Base-by-base conservation (phyloP, 2,329 filamentous ascomycete species). In the Fusarium graminum region DNA sequence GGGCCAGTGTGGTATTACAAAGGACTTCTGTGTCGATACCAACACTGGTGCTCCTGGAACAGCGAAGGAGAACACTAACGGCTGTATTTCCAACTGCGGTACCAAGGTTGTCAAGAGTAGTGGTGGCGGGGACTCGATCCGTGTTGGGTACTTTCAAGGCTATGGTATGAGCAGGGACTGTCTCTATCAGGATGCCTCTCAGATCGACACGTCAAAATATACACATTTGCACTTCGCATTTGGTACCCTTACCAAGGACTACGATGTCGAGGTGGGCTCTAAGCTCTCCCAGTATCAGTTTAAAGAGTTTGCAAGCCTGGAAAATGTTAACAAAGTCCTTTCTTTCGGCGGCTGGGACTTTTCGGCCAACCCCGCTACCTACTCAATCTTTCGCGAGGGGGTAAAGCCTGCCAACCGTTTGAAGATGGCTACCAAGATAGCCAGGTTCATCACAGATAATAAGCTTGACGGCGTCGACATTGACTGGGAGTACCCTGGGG, bases 401-500 rank as follows among this genome's bases (percentile, higher is more conserved):
- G 49, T 52, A 6, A 66, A 19, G 45, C 41, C 66, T 2, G 59
- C 65, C 1, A 82, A 83, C 50, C 72, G 77, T 0, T 50, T 63
- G 9, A 74, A 9, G 3, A 73, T 82, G 42, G 65, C 72, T 16
- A 57, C 70, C n/a, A 76, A 78, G 63, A 52, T 79, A 30, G 70
- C 74, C 52, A 50, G 78, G 32, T 78, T 83, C 65, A n/a, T 81
- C 53, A 57, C 75, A 22, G 9, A 80, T 10, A 13, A 79, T 25
- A 49, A 59, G 3, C 60, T 81, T 0, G 79, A 80, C 44, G 79
- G 80, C 1, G 63, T 80, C 6, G 78, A 80, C 43, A 61, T 80
- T 17, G 78, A 81, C 66, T 83, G 80, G 80, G 79, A 80, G 50
- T 81, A 81, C 36, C 74, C 74, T 17, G 70, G 67, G 3, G 70